These are phyloP conservation scores for Alternaria conjuncta DNA, from an alignment of 2,329 filamentous ascomycete species.

Conservation along the genomic window DNA sequence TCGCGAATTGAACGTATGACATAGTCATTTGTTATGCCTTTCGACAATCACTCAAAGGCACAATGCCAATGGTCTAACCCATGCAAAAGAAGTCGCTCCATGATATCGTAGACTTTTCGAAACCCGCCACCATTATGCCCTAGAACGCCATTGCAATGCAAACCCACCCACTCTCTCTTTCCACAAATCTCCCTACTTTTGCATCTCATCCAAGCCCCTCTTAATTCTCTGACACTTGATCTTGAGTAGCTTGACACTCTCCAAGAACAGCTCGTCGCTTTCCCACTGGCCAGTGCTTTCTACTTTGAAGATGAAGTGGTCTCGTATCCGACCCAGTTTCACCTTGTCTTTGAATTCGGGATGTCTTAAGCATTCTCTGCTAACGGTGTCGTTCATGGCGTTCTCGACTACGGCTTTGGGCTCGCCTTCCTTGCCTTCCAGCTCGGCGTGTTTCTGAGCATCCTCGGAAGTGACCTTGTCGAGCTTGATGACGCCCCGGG, in stretches of 20 bases:
- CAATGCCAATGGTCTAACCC: neutral
- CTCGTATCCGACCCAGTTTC: constrained; percentile 83
- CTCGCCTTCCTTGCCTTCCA: constrained; percentile 78
- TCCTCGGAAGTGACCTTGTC: constrained; percentile 74
- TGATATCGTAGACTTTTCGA: constrained; percentile 33
- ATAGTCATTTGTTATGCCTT: neutral
- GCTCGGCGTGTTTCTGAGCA: constrained; percentile 65
- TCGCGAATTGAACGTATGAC: neutral
- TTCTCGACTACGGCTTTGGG: constrained; percentile 86
- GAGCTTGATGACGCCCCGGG: constrained; percentile 82
- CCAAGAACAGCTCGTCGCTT: constrained; percentile 91
- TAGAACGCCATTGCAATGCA: constrained; percentile 36
- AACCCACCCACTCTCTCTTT: neutral
- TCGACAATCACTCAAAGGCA: neutral
- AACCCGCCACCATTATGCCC: constrained; percentile 18
- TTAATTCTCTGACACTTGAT: constrained; percentile 79
- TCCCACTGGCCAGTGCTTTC: constrained; percentile 96
- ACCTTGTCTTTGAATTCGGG: constrained; percentile 95
- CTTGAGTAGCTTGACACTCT: constrained; percentile 84
- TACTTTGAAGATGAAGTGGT: constrained; percentile 97
- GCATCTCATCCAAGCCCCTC: constrained; percentile 65
- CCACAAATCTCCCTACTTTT: constrained; percentile 15
- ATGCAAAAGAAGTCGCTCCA: constrained; percentile 7
- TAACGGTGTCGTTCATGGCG: constrained; percentile 93
- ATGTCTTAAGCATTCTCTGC: constrained; percentile 88